phyloP scores from a whole-genome alignment of 2,329 filamentous ascomycete genomes.

The Xylaria sp. region DNA sequence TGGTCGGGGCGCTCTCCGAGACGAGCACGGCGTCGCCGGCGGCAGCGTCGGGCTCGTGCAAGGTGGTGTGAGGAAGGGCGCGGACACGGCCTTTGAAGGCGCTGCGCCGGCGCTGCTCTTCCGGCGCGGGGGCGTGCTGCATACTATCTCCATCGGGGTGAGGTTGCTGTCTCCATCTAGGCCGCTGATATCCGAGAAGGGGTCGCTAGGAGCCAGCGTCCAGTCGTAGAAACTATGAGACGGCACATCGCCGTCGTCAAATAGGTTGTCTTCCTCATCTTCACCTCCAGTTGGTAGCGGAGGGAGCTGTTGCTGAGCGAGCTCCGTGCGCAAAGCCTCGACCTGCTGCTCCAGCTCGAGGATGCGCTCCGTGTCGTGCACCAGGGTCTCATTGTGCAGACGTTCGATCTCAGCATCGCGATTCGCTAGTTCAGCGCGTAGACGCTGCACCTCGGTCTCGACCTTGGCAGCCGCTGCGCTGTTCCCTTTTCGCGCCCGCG shows the following conservation, averaged over 20 bases:
- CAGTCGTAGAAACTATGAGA: constrained; percentile 56
- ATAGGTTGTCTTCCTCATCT: constrained; percentile 21
- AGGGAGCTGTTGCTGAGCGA: constrained; percentile 40
- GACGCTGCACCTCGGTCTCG: constrained; percentile 59
- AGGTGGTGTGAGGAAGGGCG: constrained; percentile 66
- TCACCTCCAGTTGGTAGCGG: neutral
- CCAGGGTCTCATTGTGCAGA: constrained; percentile 60
- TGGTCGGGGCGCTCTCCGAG: constrained; percentile 23
- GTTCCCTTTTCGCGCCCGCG: constrained; percentile 49
- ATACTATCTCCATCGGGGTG: constrained; percentile 62
- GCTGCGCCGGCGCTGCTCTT: constrained; percentile 26
- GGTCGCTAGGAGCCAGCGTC: constrained; percentile 62
- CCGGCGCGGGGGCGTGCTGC: constrained; percentile 61
- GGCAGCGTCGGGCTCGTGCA: constrained; percentile 58
- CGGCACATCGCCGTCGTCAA: constrained; percentile 25
- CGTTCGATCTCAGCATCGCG: constrained; percentile 66
- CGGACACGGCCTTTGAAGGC: constrained; percentile 20
- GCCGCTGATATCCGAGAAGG: constrained; percentile 56
- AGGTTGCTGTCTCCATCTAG: constrained; percentile 57
- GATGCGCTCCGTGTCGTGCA: constrained; percentile 59
- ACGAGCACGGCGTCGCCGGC: constrained; percentile 54
- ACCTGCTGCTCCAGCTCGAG: constrained; percentile 54
- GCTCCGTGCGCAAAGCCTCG: constrained; percentile 48
- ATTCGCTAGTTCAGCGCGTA: constrained; percentile 61
- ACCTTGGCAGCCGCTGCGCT: constrained; percentile 48